Evolutionary conservation across 1,284 basidiomycete species (phyloP).

Genomic region (Ustilago crameri): DNA sequence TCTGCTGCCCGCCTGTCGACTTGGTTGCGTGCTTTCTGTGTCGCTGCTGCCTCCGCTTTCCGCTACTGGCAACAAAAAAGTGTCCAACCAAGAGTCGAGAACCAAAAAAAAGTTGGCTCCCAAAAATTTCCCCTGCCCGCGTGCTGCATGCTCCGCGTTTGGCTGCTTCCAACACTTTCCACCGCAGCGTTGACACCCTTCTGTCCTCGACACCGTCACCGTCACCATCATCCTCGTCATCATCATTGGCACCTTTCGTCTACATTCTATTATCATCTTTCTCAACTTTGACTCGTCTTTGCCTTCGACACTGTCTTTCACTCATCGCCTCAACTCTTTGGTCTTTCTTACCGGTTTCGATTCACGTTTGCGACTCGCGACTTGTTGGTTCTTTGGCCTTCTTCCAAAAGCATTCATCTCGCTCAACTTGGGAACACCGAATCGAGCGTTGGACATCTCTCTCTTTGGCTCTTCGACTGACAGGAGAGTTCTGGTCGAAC

Average conservation of each 20-base stretch:
- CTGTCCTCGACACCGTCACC: conserved; percentile 1
- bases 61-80: conserved; percentile 2
- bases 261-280: background rate
- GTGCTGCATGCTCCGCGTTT: background rate
- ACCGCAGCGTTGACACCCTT: background rate
- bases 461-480: too few species aligned
- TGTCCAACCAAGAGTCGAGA: background rate
- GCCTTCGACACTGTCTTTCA: conserved; percentile 13
- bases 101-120: conserved; percentile 16
- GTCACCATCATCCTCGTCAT: conserved; percentile 14
- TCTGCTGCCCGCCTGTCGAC: too few species aligned
- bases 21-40: too few species aligned
- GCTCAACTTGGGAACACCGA: background rate
- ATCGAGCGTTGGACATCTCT: too few species aligned
- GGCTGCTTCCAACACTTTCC: background rate
- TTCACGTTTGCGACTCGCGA: background rate
- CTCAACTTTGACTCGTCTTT: conserved; percentile 4
- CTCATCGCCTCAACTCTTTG: background rate
- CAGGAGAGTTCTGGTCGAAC: too few species aligned
- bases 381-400: background rate
- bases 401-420: background rate
- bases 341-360: conserved; percentile 3
- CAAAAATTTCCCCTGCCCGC: conserved; percentile 26
- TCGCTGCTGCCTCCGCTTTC: background rate
- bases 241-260: background rate